These are phyloP conservation scores for Rhodotorula toruloides DNA, from an alignment of 768 basidiomycete genomes.

Conservation along the genomic window DNA sequence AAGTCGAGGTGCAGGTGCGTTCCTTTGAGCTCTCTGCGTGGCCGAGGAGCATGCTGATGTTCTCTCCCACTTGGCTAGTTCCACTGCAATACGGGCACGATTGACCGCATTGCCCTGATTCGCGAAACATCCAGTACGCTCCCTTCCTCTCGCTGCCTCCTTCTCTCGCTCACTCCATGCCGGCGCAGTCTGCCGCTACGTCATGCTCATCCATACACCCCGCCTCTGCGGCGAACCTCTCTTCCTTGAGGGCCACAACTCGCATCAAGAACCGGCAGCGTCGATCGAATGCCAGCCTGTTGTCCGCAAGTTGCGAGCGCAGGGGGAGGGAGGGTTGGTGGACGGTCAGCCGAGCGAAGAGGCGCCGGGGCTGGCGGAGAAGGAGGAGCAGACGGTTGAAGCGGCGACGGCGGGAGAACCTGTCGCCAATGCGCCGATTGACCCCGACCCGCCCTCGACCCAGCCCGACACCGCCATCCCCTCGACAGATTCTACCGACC, in stretches of 20 bases:
- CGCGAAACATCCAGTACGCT: constrained; percentile 40
- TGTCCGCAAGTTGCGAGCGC: background rate
- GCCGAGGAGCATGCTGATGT: constrained; percentile 4
- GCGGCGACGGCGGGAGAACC: too few relatives aligned
- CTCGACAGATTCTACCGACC: too few relatives aligned
- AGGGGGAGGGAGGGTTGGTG: too few relatives aligned
- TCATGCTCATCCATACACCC: constrained; percentile 89
- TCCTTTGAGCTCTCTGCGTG: background rate
- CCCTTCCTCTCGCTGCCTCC: background rate
- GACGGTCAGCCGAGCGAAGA: too few relatives aligned
- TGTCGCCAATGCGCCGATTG: too few relatives aligned
- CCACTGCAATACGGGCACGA: constrained; percentile 42
- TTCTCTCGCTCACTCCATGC: background rate
- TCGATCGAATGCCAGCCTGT: constrained; percentile 33
- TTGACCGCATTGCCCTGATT: constrained; percentile 42
- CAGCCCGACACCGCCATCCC: too few relatives aligned
- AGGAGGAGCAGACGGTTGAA: too few relatives aligned
- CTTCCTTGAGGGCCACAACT: constrained; percentile 70
- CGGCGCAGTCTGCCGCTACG: constrained; percentile 80
- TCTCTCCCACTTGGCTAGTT: constrained; percentile 35
- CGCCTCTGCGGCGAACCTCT: constrained; percentile 88
- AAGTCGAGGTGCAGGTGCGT: constrained; percentile 89
- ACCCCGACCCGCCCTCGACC: too few relatives aligned
- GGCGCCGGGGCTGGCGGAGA: too few relatives aligned
- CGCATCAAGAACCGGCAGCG: constrained; percentile 59